A percentile compares a stretch with the other conserved stretches of the same genome.
Conservation (phyloP, 768 basidiomycete species). For the Tricholoma terreum region DNA sequence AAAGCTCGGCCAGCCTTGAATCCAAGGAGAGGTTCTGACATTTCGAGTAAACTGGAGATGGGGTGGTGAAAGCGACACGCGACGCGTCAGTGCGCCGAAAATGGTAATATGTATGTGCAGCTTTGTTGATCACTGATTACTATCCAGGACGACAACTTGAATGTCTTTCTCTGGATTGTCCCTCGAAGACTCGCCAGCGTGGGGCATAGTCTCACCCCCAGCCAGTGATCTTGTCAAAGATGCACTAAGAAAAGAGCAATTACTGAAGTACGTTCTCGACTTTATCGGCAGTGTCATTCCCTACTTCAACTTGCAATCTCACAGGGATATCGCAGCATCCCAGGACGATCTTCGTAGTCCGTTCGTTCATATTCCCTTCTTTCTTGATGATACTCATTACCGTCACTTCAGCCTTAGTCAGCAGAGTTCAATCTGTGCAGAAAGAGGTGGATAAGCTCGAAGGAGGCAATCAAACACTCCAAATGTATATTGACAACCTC, state of each 20-base stretch:
- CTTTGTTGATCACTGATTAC: conserved; percentile 1
- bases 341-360: conserved; percentile 77
- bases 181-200: conserved; percentile 43
- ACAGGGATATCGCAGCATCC: conserved; percentile 69
- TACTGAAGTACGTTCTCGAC: conserved; percentile 58
- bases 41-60: conserved; percentile 5
- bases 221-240: conserved; percentile 69
- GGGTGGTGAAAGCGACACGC: conserved; percentile 18
- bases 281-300: conserved; percentile 4
- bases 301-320: conserved; percentile 1
- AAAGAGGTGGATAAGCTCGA: conserved; percentile 76
- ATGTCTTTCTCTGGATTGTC: conserved; percentile 48
- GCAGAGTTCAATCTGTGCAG: conserved; percentile 66
- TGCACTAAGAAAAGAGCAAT: conserved; percentile 71
- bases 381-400: neutral
- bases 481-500: conserved; percentile 88
- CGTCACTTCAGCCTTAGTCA: conserved; percentile 52
- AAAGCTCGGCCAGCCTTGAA: conserved; percentile 78
- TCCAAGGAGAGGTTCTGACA: conserved; percentile 42
- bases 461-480: conserved; percentile 77
- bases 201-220: conserved; percentile 46
- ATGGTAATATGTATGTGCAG: conserved; percentile 8
- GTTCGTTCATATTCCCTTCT: conserved; percentile 16
- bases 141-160: conserved; percentile 5
- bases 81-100: conserved; percentile 45